phyloP scores from a whole-genome alignment of 2,329 filamentous ascomycete genomes.

The Phialocephala subalpina region DNA sequence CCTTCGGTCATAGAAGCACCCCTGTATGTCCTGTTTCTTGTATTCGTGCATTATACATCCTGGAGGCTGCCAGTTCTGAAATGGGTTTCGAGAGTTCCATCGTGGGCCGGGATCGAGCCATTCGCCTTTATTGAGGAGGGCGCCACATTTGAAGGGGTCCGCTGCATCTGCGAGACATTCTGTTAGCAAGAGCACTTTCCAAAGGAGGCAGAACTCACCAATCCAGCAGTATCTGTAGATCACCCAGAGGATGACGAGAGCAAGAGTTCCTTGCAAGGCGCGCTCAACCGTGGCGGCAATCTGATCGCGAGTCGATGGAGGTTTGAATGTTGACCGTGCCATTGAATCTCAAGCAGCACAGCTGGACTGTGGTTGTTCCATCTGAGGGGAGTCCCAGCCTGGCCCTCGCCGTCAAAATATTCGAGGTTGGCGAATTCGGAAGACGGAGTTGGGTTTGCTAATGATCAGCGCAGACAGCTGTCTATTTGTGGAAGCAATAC shows the following conservation, averaged over 20 bases:
- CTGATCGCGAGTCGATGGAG: conserved; percentile 15
- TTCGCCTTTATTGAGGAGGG: conserved; percentile 57
- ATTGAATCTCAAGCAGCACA: conserved; percentile 19
- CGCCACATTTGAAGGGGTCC: conserved; percentile 62
- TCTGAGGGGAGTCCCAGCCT: conserved; percentile 11
- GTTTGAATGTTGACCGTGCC: conserved; percentile 17
- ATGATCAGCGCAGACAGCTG: conserved; percentile 1
- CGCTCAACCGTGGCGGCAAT: conserved; percentile 25
- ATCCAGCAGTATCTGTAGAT: conserved; percentile 43
- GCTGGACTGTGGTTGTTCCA: conserved; percentile 9
- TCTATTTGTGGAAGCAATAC: background rate
- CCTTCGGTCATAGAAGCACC: conserved; percentile 59
- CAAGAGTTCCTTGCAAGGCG: conserved; percentile 33
- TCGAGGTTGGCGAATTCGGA: background rate
- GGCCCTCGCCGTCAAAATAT: background rate
- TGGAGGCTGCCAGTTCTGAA: conserved; percentile 64
- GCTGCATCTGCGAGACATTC: conserved; percentile 32
- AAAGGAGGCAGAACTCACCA: conserved; percentile 29
- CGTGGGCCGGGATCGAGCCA: conserved; percentile 52
- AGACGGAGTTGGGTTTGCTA: background rate
- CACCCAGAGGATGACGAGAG: conserved; percentile 34
- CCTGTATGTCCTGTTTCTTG: conserved; percentile 56
- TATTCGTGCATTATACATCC: conserved; percentile 68
- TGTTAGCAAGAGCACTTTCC: conserved; percentile 17
- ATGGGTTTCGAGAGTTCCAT: conserved; percentile 41